Percentiles rank a stretch among this genome's conserved stretches.
phyloP scores from a whole-genome alignment of 495 filamentous ascomycete genomes.

The Glarea lozoyensis region DNA sequence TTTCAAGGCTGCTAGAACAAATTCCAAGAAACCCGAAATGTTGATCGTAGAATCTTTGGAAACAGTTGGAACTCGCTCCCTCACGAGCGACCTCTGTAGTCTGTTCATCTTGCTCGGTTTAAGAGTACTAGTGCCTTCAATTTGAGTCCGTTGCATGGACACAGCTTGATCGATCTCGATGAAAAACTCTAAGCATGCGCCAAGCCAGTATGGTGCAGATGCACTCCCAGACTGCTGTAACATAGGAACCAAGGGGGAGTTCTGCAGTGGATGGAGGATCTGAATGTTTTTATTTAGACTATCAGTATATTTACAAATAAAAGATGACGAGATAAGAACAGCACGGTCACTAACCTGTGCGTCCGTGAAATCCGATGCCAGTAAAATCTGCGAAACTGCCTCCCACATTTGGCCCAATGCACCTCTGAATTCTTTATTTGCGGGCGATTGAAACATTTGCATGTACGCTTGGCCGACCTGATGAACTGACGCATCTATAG shows the following conservation, averaged over 20 bases:
- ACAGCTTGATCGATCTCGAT: slow-evolving; percentile 31
- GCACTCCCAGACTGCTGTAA: slow-evolving; percentile 24
- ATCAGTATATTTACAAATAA: slow-evolving; percentile 26
- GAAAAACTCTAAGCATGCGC: slow-evolving; percentile 39
- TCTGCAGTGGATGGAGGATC: slow-evolving; percentile 57
- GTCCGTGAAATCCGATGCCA: slow-evolving; percentile 27
- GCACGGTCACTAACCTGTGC: slow-evolving; percentile 42
- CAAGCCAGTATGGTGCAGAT: slow-evolving; percentile 34
- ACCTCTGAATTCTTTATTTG: slow-evolving; percentile 6
- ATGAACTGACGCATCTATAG: slow-evolving; percentile 4
- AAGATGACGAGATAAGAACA: slow-evolving; percentile 13
- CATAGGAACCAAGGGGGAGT: slow-evolving; percentile 42
- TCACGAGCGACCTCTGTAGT: slow-evolving; percentile 58
- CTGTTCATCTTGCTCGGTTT: slow-evolving; percentile 58
- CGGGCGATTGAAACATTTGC: slow-evolving; percentile 7
- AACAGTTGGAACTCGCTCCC: slow-evolving; percentile 45
- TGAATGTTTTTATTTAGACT: slow-evolving; percentile 27
- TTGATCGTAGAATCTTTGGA: slow-evolving; percentile 55
- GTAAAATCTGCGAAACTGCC: slow-evolving; percentile 12
- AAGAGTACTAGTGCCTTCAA: slow-evolving; percentile 25
- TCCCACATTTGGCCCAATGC: slow-evolving; percentile 14
- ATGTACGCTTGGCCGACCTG: background rate
- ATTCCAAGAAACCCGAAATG: slow-evolving; percentile 31
- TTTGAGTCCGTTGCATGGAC: slow-evolving; percentile 24
- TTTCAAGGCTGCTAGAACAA: slow-evolving; percentile 25